phyloP scores from a whole-genome alignment of 805 yeast species.

The Ogataea pini region DNA sequence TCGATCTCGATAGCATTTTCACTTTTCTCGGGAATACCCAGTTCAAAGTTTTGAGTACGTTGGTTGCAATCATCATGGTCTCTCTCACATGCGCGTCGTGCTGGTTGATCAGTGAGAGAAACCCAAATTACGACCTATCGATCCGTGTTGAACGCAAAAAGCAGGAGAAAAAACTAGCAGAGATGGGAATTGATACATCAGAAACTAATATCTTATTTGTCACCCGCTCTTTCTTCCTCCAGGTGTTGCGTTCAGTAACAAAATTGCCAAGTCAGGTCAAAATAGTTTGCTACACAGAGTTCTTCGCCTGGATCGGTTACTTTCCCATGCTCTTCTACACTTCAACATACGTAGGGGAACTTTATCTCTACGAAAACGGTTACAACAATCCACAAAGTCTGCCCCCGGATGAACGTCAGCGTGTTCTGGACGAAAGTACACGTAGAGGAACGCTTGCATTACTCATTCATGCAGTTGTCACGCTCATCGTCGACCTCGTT shows the following conservation, averaged over 20 bases:
- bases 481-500: constrained; percentile 45
- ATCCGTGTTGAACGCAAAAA: constrained; percentile 41
- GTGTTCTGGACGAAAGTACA: constrained; percentile 46
- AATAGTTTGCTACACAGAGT: constrained; percentile 55
- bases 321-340: constrained; percentile 67
- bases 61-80: constrained; percentile 45
- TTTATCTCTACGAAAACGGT: constrained; percentile 47
- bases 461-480: constrained; percentile 48
- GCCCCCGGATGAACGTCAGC: constrained; percentile 38
- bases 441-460: constrained; percentile 55
- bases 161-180: constrained; percentile 34
- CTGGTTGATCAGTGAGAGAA: constrained; percentile 46
- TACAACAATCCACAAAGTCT: constrained; percentile 40
- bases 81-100: constrained; percentile 43
- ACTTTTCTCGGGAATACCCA: constrained; percentile 50
- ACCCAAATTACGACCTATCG: constrained; percentile 44
- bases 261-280: constrained; percentile 52
- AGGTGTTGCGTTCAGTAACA: constrained; percentile 38
- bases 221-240: constrained; percentile 31
- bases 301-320: constrained; percentile 70
- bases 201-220: constrained; percentile 21
- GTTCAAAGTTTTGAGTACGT: constrained; percentile 48
- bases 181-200: constrained; percentile 38
- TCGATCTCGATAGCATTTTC: constrained; percentile 41
- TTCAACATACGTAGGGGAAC: constrained; percentile 63